These are phyloP conservation scores for Yarrowia sp. DNA, from an alignment of 805 yeast genomes.

Conservation along the genomic window DNA sequence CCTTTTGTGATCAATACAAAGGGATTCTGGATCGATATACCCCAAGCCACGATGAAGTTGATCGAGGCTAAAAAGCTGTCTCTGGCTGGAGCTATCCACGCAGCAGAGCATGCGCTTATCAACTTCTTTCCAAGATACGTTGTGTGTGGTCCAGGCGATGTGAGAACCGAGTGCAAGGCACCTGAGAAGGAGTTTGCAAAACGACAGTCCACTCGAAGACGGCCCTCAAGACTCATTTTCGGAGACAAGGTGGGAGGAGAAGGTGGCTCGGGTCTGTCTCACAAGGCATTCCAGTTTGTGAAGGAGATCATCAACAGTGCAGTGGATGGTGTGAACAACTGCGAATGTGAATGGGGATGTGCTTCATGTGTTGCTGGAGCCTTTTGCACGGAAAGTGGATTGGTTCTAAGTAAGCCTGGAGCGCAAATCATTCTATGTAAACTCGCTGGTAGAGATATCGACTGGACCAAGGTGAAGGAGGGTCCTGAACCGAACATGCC, in stretches of 20 bases:
- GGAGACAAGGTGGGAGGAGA: slow-evolving; percentile 84
- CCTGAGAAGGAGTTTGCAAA: slow-evolving; percentile 94
- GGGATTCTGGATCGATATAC: slow-evolving; percentile 94
- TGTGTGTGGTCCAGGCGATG: slow-evolving; percentile 69
- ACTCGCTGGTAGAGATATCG: slow-evolving; percentile 63
- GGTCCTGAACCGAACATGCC: slow-evolving; percentile 51
- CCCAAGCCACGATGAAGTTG: slow-evolving; percentile 64
- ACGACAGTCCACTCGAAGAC: slow-evolving; percentile 68
- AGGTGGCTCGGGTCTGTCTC: slow-evolving; percentile 78
- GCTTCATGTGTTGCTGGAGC: slow-evolving; percentile 87
- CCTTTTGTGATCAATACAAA: slow-evolving; percentile 72
- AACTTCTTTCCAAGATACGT: slow-evolving; percentile 76
- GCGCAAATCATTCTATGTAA: slow-evolving; percentile 71
- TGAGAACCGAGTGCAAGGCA: slow-evolving; percentile 94
- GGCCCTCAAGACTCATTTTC: slow-evolving; percentile 89
- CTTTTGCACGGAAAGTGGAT: slow-evolving; percentile 78
- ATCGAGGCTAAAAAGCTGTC: slow-evolving; percentile 65
- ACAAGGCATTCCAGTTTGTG: slow-evolving; percentile 79
- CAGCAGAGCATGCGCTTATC: slow-evolving; percentile 90
- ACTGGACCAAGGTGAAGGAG: slow-evolving; percentile 52
- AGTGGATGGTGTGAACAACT: slow-evolving; percentile 62
- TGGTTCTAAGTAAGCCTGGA: slow-evolving; percentile 88
- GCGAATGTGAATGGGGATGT: slow-evolving; percentile 71
- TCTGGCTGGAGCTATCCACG: slow-evolving; percentile 93
- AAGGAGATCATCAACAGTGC: slow-evolving; percentile 61